These are phyloP conservation scores for Phytopythium kandeliae DNA, from an alignment of 352 stramenopile genomes.

Conservation along the genomic window DNA sequence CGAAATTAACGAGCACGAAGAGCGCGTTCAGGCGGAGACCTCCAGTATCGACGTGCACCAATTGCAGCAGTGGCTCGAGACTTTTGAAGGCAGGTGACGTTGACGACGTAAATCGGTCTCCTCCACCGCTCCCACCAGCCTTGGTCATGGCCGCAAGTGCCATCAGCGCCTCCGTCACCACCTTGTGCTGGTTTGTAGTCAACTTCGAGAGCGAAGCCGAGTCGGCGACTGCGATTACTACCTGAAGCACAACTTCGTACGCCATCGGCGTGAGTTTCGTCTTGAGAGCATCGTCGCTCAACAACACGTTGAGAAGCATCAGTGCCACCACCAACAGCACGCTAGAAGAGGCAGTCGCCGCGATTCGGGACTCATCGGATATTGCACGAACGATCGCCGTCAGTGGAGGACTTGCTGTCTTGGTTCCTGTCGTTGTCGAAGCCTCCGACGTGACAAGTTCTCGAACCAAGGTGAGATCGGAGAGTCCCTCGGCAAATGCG, in stretches of 20 bases:
- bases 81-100: slow-evolving; percentile 22
- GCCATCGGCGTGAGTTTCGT: slow-evolving; percentile 48
- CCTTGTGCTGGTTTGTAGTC: slow-evolving; percentile 14
- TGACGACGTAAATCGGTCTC: background rate
- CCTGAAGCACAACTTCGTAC: slow-evolving; percentile 53
- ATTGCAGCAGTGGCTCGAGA: slow-evolving; percentile 39
- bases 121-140: slow-evolving; percentile 12
- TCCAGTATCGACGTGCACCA: slow-evolving; percentile 25
- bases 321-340: slow-evolving; percentile 30
- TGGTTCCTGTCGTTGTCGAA: slow-evolving; percentile 18
- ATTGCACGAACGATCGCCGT: slow-evolving; percentile 45
- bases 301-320: slow-evolving; percentile 39
- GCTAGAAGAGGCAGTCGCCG: background rate
- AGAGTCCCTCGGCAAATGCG: slow-evolving; percentile 42
- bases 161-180: slow-evolving; percentile 42
- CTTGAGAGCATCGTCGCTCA: slow-evolving; percentile 42
- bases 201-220: slow-evolving; percentile 3
- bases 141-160: slow-evolving; percentile 47
- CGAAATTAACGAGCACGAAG: slow-evolving; percentile 70
- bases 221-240: slow-evolving; percentile 22
- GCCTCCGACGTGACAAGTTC: slow-evolving; percentile 19
- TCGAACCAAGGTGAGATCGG: slow-evolving; percentile 13
- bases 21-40: slow-evolving; percentile 43
- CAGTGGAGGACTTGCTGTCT: slow-evolving; percentile 23
- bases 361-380: slow-evolving; percentile 30